Evolutionary conservation across 768 basidiomycete species (phyloP).

Genomic region (Pulveroboletus sp.): DNA sequence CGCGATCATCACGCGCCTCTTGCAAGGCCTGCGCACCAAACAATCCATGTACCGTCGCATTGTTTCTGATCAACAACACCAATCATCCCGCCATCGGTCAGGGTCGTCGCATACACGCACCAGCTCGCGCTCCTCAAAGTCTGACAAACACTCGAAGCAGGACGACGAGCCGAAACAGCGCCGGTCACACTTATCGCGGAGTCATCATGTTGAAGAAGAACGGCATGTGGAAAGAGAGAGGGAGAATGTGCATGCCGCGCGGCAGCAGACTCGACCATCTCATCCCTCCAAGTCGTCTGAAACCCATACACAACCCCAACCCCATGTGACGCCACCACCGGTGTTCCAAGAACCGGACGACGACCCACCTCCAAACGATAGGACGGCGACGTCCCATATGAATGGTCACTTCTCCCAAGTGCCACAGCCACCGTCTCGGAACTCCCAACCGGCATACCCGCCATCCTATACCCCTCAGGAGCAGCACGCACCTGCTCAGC

Average conservation of each 20-base stretch:
- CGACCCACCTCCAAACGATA: constrained; percentile 18
- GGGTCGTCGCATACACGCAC: constrained; percentile 48
- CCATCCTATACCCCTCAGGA: neutral
- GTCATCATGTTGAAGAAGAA: constrained; percentile 36
- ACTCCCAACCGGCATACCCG: constrained; percentile 8
- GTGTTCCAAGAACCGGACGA: constrained; percentile 32
- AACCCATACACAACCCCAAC: constrained; percentile 28
- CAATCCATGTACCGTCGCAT: constrained; percentile 83
- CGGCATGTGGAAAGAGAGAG: constrained; percentile 35
- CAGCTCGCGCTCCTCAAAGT: constrained; percentile 55
- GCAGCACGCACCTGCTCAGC: constrained; percentile 8
- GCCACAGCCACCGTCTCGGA: constrained; percentile 14
- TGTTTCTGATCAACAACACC: constrained; percentile 54
- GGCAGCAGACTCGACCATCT: constrained; percentile 41
- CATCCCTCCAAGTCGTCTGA: constrained; percentile 35
- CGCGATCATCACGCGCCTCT: constrained; percentile 85
- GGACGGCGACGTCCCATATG: neutral
- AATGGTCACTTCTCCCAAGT: constrained; percentile 14
- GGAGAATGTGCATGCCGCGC: constrained; percentile 31
- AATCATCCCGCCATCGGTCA: constrained; percentile 36
- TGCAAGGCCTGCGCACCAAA: constrained; percentile 89
- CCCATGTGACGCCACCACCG: constrained; percentile 25
- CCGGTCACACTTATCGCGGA: constrained; percentile 46
- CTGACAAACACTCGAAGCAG: constrained; percentile 35
- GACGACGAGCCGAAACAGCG: constrained; percentile 41